phyloP scores from a whole-genome alignment of 2,329 filamentous ascomycete species.

The Rugonectria rugulosa region DNA sequence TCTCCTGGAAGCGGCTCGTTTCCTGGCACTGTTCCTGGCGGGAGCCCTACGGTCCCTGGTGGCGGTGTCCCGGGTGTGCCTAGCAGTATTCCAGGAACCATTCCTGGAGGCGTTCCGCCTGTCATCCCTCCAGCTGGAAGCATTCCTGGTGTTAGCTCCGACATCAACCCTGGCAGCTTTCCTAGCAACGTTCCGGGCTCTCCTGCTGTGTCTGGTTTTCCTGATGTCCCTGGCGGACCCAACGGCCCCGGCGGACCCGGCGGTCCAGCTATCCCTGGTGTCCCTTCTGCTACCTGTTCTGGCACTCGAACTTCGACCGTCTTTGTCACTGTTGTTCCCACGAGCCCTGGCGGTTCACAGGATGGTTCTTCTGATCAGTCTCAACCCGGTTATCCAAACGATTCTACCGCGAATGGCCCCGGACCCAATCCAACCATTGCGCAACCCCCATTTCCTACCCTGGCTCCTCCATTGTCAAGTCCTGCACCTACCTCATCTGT shows the following conservation, averaged over 20 bases:
- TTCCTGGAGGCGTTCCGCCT: slow-evolving; percentile 18
- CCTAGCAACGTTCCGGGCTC: background rate
- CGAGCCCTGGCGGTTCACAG: slow-evolving; percentile 35
- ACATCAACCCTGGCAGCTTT: slow-evolving; percentile 19
- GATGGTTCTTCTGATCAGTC: background rate
- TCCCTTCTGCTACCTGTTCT: slow-evolving; percentile 48
- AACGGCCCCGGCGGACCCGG: slow-evolving; percentile 4
- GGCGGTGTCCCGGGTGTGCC: slow-evolving; percentile 19
- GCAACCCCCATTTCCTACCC: slow-evolving; percentile 39
- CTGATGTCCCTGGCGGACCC: slow-evolving; percentile 11
- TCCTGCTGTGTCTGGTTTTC: slow-evolving; percentile 3
- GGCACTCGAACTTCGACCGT: slow-evolving; percentile 50
- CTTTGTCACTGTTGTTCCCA: slow-evolving; percentile 55
- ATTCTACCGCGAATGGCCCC: slow-evolving; percentile 22
- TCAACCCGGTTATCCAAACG: slow-evolving; percentile 13
- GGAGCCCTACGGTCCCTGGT: slow-evolving; percentile 23
- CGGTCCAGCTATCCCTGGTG: slow-evolving; percentile 18
- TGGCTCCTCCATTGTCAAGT: slow-evolving; percentile 32
- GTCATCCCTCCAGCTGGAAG: slow-evolving; percentile 9
- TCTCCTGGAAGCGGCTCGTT: slow-evolving; percentile 22
- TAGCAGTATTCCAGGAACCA: slow-evolving; percentile 19
- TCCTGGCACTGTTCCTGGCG: slow-evolving; percentile 27
- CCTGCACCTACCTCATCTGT: slow-evolving; percentile 27
- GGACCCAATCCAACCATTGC: slow-evolving; percentile 30
- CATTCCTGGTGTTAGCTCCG: slow-evolving; percentile 25